Base-by-base conservation (phyloP, 129 eudicot genomes). In the Artemisia annua region DNA sequence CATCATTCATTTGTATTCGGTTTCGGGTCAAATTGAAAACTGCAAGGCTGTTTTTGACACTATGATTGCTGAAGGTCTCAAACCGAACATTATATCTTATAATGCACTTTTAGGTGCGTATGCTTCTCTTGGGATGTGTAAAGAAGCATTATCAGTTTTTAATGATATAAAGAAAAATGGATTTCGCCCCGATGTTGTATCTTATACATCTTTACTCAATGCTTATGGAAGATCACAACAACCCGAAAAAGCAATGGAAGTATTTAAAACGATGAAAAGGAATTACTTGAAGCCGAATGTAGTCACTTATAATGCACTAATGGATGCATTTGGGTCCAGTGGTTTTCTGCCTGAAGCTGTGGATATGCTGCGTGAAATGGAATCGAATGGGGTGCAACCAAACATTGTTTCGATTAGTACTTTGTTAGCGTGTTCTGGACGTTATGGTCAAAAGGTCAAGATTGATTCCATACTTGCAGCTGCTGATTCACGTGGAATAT, bases 281-380 rank as follows among this genome's bases (percentile, higher is more conserved):
- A 83, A 90, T 60, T 81, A 88, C 26, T 73, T 79, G 75, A 90
- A 85, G 77, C 99, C 99, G 15, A 90, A 94, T 72, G 7, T 94
- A 51, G 88, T 94, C 24, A 86, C 83, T 75, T 94, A 88, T 73
- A 94, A 94, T 76, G 97, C 97, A 2, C 75, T 94, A n/a, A 91
- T 94, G 66, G 98, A 94, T 73, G 98, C 98, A 3, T 86, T 86
- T 84, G 98, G 98, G 68, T 94, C 98, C 24, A 90, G 76, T 67
- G 91, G 97, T 19, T 72, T 78, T 58, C 65, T 94, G 75, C 83
- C 86, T 50, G 87, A 90, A 84, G 98, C 97, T 20, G 92, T 90
- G 39, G 90, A 86, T 19, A 78, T 94, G 82, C 74, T 94, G 69
- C 96, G 67, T 66, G 98, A 88, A 51, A 94, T 94, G 98, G 98